Evolutionary conservation across 2,329 filamentous ascomycete species (phyloP).

Genomic region (Phoma herbarum): DNA sequence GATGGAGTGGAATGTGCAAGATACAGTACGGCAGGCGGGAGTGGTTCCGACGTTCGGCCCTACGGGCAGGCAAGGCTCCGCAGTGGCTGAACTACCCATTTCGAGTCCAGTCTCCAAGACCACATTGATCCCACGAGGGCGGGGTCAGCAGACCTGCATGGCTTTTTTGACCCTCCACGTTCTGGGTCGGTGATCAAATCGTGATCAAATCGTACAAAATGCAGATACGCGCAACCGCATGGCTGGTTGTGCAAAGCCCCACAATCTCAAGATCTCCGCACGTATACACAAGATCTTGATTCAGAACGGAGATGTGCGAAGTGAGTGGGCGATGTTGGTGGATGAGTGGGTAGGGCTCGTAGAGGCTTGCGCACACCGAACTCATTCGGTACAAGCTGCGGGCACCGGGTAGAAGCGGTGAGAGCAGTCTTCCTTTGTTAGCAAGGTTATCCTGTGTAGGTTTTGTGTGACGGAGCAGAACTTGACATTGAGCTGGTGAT

Average conservation of each 20-base stretch:
- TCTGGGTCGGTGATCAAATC: constrained; percentile 8
- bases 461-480: constrained; percentile 10
- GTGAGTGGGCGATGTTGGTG: constrained; percentile 1
- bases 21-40: constrained; percentile 16
- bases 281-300: constrained; percentile 5
- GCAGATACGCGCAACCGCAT: constrained; percentile 18
- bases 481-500: not conserved
- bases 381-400: constrained; percentile 16
- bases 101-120: not conserved
- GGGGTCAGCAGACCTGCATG: constrained; percentile 23
- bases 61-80: constrained; percentile 14
- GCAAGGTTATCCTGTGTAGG: constrained; percentile 17
- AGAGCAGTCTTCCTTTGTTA: constrained; percentile 10
- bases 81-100: constrained; percentile 18
- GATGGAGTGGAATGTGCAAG: constrained; percentile 6
- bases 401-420: constrained; percentile 15
- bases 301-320: constrained; percentile 1
- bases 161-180: constrained; percentile 13
- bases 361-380: constrained; percentile 10
- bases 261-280: constrained; percentile 2
- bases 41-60: constrained; percentile 20
- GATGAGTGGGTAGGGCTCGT: constrained; percentile 5
- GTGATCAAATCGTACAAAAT: constrained; percentile 10
- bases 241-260: constrained; percentile 13
- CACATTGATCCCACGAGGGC: constrained; percentile 13